Conservation (phyloP, 805 yeast species). For the Ogataea pignaliae region DNA sequence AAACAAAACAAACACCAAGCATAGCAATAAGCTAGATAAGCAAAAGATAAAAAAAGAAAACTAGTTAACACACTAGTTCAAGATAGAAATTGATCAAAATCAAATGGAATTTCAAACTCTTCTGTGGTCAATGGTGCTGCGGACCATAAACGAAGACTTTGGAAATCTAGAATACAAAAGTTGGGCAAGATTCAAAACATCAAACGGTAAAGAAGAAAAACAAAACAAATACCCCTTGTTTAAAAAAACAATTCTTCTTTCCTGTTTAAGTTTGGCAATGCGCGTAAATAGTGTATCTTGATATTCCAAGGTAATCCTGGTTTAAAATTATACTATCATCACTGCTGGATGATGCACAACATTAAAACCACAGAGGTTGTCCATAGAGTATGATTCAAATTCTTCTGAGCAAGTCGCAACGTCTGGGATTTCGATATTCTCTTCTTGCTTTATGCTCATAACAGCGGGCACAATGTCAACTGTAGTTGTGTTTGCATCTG, state of each 20-base stretch:
- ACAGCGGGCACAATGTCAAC: slow-evolving; percentile 1
- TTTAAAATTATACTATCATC: slow-evolving; percentile 20
- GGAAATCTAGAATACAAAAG: slow-evolving; percentile 3
- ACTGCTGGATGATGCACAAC: slow-evolving; percentile 39
- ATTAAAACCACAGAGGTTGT: slow-evolving; percentile 31
- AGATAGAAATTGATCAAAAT: slow-evolving; percentile 28
- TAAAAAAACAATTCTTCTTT: slow-evolving; percentile 6
- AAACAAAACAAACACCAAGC: neutral
- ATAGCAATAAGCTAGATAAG: neutral
- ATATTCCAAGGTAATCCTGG: too few species aligned
- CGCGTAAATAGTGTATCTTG: too few species aligned
- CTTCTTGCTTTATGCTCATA: neutral
- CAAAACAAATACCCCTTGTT: slow-evolving; percentile 20
- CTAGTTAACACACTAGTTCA: slow-evolving; percentile 2
- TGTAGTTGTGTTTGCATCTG: slow-evolving; percentile 6
- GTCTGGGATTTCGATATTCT: neutral
- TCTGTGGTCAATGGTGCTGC: slow-evolving; percentile 37
- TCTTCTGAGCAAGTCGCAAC: slow-evolving; percentile 1
- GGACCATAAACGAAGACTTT: slow-evolving; percentile 23
- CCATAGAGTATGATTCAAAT: slow-evolving; percentile 20
- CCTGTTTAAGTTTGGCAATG: too few species aligned
- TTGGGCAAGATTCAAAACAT: slow-evolving; percentile 1
- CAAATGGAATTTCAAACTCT: slow-evolving; percentile 25
- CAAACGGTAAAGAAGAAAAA: slow-evolving; percentile 1
- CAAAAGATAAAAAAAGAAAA: neutral